A percentile compares a stretch with the other conserved stretches of the same genome.
Evolutionary conservation across 495 filamentous ascomycete genomes (phyloP).

Genomic region (Chaetomium cochliodes): DNA sequence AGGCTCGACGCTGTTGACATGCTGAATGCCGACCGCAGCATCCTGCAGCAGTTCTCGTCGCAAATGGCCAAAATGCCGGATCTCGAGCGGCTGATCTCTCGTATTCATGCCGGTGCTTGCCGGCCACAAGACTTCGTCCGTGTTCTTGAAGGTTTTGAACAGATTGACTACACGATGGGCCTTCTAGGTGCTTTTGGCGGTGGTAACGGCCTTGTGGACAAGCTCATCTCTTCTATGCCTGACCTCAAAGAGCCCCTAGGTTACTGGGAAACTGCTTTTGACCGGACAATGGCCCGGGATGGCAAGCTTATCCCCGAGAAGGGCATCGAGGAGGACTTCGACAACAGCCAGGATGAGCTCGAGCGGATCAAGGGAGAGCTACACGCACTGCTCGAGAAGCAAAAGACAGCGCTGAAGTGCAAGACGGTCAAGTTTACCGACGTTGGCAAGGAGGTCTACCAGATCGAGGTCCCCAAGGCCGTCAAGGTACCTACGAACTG

Average conservation of each 20-base stretch:
- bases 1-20: slow-evolving; percentile 94
- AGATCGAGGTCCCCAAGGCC: slow-evolving; percentile 85
- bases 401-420: slow-evolving; percentile 62
- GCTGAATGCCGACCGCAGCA: slow-evolving; percentile 73
- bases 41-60: slow-evolving; percentile 79
- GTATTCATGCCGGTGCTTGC: slow-evolving; percentile 87
- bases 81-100: slow-evolving; percentile 88
- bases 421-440: slow-evolving; percentile 78
- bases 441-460: slow-evolving; percentile 95
- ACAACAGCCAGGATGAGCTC: slow-evolving; percentile 76
- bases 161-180: slow-evolving; percentile 87
- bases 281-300: slow-evolving; percentile 74
- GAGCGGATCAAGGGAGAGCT: slow-evolving; percentile 70
- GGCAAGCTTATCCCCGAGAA: slow-evolving; percentile 75
- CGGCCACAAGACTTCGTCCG: slow-evolving; percentile 86
- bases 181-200: slow-evolving; percentile 66
- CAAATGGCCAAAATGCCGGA: slow-evolving; percentile 90
- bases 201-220: slow-evolving; percentile 78
- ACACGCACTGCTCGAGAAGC: slow-evolving; percentile 65
- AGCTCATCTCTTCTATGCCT: slow-evolving; percentile 81
- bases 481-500: slow-evolving; percentile 84
- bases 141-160: slow-evolving; percentile 96
- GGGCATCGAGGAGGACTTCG: slow-evolving; percentile 93
- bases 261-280: slow-evolving; percentile 92
- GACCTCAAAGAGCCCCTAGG: slow-evolving; percentile 68